Base-by-base conservation (phyloP, 2,329 filamentous ascomycete genomes). In the Botrytis hyacinthi region DNA sequence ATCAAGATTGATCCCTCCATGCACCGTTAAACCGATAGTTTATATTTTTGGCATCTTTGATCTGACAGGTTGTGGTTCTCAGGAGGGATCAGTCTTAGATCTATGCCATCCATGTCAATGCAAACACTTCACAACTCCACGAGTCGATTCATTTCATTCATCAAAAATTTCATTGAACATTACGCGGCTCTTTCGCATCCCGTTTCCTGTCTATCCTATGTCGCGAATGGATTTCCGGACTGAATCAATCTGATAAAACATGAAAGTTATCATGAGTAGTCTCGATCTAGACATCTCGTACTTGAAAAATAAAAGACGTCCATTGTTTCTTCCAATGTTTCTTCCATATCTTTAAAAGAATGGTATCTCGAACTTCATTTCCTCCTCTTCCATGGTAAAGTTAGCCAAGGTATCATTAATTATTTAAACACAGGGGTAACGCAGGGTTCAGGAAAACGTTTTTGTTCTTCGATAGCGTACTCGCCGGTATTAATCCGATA, bases 401-500 rank as follows among this genome's bases (percentile, higher is more conserved):
- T 65, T 14, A 22, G 61, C 61, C 29, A 42, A 65, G 62, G 7
- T 9, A 35, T 29, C 42, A 46, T 40, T 42, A 42, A 68, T 68
- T 54, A 9, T 42, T n/a, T 8, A 2, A 51, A 29, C 26, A 14
- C 46, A 68, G 37, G 66, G 66, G 37, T 42, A 26, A 42, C 12
- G 26, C 63, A 35, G 42, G 63, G 42, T 26, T 42, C 18, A 18
- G 61, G 37, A 20, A 16, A 63, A 20, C 4, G 9, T 10, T 63
- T 29, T 63, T 63, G 7, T 68, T 54, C 14, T 54, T 9, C 35
- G 14, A 29, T 32, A 42, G 26, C 22, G 9, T 1, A 29, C 9
- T 68, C 48, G 8, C 65, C 65, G 65, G 46, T 54, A 29, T 68
- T 57, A 42, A 29, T 57, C 65, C 65, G 65, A 54, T 32, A 54